A percentile compares a stretch with the other conserved stretches of the same genome.
phyloP scores from a whole-genome alignment of 495 filamentous ascomycete species.

The Penicillium paradoxum region DNA sequence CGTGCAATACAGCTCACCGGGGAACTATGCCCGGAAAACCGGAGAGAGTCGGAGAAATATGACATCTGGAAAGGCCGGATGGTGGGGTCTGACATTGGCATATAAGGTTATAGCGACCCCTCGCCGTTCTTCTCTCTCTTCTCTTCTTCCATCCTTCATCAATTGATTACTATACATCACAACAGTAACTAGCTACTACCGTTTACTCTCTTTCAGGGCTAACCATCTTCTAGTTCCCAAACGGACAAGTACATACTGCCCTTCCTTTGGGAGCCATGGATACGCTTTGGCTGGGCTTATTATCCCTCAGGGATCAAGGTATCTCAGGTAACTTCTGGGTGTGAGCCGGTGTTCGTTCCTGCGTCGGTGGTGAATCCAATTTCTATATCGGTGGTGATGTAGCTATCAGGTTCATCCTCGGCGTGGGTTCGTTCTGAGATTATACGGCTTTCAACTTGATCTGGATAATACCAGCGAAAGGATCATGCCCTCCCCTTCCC shows the following conservation, averaged over 20 bases:
- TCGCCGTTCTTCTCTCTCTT: conserved; percentile 5
- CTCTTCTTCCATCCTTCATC: conserved; percentile 4
- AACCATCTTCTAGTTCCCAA: conserved; percentile 12
- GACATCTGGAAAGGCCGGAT: conserved; percentile 5
- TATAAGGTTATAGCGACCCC: conserved; percentile 20
- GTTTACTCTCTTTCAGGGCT: conserved; percentile 5
- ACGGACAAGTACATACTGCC: conserved; percentile 25
- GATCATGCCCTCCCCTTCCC: conserved; percentile 70
- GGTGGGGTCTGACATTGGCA: conserved; percentile 15
- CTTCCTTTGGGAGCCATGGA: conserved; percentile 39
- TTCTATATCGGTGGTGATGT: background rate
- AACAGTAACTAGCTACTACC: conserved; percentile 20
- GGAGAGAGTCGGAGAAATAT: conserved; percentile 23
- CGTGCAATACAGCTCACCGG: conserved; percentile 1
- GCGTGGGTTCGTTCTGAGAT: conserved; percentile 72
- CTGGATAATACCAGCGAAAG: conserved; percentile 99
- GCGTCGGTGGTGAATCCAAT: conserved; percentile 14
- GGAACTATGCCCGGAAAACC: conserved; percentile 9
- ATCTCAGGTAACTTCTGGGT: conserved; percentile 55
- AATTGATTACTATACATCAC: background rate
- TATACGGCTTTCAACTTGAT: conserved; percentile 95
- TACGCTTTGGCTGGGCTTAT: conserved; percentile 35
- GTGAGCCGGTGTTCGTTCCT: conserved; percentile 66
- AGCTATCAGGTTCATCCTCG: conserved; percentile 8
- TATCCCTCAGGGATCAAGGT: conserved; percentile 53